Base-by-base conservation (phyloP, 495 filamentous ascomycete species). In the Xylaria sp. region DNA sequence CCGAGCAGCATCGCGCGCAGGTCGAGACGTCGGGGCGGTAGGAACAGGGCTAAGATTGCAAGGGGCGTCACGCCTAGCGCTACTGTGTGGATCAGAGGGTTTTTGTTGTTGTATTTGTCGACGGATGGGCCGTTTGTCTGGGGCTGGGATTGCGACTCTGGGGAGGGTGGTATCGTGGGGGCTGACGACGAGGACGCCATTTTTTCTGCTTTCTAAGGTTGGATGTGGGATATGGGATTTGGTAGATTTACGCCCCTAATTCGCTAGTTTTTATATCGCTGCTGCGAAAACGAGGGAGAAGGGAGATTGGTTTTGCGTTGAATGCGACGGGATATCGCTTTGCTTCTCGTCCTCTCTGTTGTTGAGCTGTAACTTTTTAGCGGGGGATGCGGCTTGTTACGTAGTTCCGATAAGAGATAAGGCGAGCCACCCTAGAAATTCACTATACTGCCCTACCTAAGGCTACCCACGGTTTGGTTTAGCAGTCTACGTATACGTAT, bases 1-100 rank as follows among this genome's bases (percentile, higher is more conserved):
- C 81, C 82, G 3, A 93, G 86, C 21, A 89, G 85, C 72, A 93
- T 82, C 69, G 91, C 86, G 80, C 89, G 91, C 67, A 88, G 37
- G 77, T 90, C 93, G 55, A 97, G 82, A 78, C 93, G 93, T 53
- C 94, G 91, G 0, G 93, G 93, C 4, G 95, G 95, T 17, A 97
- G 85, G 69, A 88, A 81, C 62, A 92, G 86, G 44, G 93, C 88
- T 63, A 92, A 74, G 1, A 95, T 93, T 46, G 89, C 89, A 35
- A 88, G 83, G 67, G 97, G 72, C 64, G 95, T 83, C 75, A 91
- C 86, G 63, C 80, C 85, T 11, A 90, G 75, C 12, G 93, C 89
- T 64, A 87, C 74, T 76, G 88, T 87, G 83, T 89, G 88, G 58
- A 88, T 79, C 73, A 91, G 81, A 31, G 82, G 80, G 68, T 83